These are phyloP conservation scores for Cordyceps cicadae DNA, from an alignment of 2,329 filamentous ascomycete species.

Conservation along the genomic window DNA sequence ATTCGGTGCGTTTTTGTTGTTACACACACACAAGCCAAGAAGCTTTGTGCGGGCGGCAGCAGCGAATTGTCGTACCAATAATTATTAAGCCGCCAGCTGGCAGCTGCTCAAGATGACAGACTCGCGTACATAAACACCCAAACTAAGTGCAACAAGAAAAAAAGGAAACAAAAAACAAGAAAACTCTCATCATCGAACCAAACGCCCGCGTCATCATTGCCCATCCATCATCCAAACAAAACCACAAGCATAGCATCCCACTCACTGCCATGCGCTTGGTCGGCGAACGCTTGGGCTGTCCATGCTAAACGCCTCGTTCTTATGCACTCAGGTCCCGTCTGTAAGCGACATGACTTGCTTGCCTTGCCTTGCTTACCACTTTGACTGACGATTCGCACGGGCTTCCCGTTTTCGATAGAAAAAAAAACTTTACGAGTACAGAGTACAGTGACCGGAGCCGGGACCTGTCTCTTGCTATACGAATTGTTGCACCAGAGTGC, in stretches of 20 bases:
- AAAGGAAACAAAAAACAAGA: neutral
- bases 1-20: neutral
- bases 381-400: constrained; percentile 3
- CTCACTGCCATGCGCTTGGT: neutral
- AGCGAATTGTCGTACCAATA: too few species aligned
- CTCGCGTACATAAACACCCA: neutral
- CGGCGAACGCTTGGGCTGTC: neutral
- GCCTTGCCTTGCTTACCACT: neutral
- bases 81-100: neutral
- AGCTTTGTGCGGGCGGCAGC: neutral
- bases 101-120: neutral
- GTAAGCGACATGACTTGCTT: neutral
- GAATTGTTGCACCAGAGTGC: too few species aligned
- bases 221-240: neutral
- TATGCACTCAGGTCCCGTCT: neutral
- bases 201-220: neutral
- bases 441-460: too few species aligned
- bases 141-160: too few species aligned
- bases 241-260: neutral
- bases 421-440: neutral
- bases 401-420: neutral
- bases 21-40: neutral
- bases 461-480: too few species aligned
- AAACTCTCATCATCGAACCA: neutral
- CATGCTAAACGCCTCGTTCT: neutral